A percentile compares a stretch with the other conserved stretches of the same genome.
These are phyloP conservation scores for Rosa chinensis DNA, from an alignment of 306 rosid genomes.

Conservation along the genomic window DNA sequence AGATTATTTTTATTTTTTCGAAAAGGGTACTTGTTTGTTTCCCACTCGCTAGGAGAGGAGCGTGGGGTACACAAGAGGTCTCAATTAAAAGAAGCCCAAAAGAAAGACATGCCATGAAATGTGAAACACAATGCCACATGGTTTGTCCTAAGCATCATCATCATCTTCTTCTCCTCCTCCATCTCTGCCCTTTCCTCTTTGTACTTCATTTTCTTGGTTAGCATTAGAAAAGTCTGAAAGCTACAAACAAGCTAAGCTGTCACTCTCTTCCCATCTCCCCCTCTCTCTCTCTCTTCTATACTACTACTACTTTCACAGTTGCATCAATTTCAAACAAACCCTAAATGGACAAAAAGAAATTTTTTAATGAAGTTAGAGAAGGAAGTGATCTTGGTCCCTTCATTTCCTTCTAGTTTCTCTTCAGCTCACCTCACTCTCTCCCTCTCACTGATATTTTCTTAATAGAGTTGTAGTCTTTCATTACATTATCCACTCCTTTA, in stretches of 20 bases:
- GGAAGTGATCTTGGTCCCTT: conserved; percentile 24
- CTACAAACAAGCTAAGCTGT: conserved; percentile 63
- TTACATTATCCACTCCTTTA: conserved; percentile 33
- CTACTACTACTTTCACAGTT: neutral
- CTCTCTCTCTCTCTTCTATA: conserved; percentile 20
- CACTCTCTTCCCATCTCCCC: conserved; percentile 43
- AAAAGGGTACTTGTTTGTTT: neutral
- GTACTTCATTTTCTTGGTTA: conserved; percentile 57
- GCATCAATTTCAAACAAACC: conserved; percentile 27
- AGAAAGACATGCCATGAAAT: conserved; percentile 79
- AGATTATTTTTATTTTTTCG: no score
- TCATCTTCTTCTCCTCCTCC: conserved; percentile 23
- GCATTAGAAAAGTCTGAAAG: conserved; percentile 72
- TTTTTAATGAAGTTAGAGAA: neutral
- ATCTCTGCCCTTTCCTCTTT: conserved; percentile 38
- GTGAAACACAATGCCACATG: conserved; percentile 94
- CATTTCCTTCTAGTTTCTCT: conserved; percentile 1
- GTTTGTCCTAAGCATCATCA: conserved; percentile 60
- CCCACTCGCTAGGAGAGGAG: conserved; percentile 32
- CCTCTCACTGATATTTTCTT: neutral
- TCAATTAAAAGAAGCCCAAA: conserved; percentile 27
- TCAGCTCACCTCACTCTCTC: conserved; percentile 16
- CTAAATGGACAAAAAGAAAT: conserved; percentile 30
- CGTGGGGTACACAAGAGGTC: conserved; percentile 27
- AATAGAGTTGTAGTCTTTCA: neutral